phyloP scores from a whole-genome alignment of 192 early-diverging fungal genomes.

The Geranomyces michiganensis region DNA sequence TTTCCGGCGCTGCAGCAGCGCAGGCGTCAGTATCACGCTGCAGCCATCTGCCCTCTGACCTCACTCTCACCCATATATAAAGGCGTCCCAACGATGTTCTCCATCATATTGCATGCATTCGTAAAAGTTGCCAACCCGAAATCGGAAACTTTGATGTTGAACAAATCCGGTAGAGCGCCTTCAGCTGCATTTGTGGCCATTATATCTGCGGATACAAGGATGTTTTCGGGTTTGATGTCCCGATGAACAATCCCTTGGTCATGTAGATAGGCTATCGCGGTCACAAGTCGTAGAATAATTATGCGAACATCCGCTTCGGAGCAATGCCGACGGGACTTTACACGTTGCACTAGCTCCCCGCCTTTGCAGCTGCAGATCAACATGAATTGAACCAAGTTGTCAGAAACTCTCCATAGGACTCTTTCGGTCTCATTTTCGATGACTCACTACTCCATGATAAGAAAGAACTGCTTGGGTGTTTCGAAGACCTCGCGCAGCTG shows the following conservation, averaged over 20 bases:
- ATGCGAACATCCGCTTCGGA: conserved; percentile 34
- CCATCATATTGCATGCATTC: conserved; percentile 45
- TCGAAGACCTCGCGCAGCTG: conserved; percentile 52
- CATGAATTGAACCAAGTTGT: not conserved
- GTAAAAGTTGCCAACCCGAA: conserved; percentile 54
- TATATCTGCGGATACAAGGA: conserved; percentile 52
- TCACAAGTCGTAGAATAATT: conserved; percentile 26
- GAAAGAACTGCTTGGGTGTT: conserved; percentile 50
- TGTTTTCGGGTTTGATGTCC: conserved; percentile 83
- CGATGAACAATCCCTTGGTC: conserved; percentile 65
- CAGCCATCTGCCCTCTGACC: not conserved
- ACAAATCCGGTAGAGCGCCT: conserved; percentile 38
- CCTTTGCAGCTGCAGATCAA: conserved; percentile 33
- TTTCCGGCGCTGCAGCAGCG: conserved; percentile 47
- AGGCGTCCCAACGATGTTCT: conserved; percentile 52
- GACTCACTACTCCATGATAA: conserved; percentile 59
- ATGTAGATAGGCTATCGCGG: conserved; percentile 61
- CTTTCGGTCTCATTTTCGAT: not conserved
- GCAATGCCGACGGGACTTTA: conserved; percentile 21
- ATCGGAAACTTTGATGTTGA: conserved; percentile 55
- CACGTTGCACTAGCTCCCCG: conserved; percentile 40
- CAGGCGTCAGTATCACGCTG: conserved; percentile 1
- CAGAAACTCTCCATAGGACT: not conserved
- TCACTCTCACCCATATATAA: conserved; percentile 48
- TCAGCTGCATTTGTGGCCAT: not conserved